These are phyloP conservation scores for Platismatia glauca DNA, from an alignment of 495 filamentous ascomycete genomes.

Conservation along the genomic window DNA sequence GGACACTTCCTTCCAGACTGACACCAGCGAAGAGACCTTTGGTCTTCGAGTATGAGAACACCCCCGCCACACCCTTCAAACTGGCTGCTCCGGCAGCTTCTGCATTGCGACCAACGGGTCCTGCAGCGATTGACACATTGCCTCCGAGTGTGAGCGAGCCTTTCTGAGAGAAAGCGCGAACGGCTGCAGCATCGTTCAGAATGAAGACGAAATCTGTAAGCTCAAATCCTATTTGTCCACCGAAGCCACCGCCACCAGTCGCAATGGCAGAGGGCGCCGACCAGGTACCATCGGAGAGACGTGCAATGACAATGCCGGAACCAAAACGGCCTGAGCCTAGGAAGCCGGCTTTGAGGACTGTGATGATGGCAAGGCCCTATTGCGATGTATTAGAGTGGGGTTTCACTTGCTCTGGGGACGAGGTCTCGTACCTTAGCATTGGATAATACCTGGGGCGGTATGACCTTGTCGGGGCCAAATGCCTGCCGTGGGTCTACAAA, in stretches of 20 bases:
- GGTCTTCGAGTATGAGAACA: conserved; percentile 95
- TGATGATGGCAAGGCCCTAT: conserved; percentile 88
- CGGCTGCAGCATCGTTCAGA: conserved; percentile 83
- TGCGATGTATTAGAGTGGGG: conserved; percentile 2
- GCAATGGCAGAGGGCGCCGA: conserved; percentile 89
- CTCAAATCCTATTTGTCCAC: conserved; percentile 95
- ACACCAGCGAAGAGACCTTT: conserved; percentile 96
- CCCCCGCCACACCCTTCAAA: conserved; percentile 76
- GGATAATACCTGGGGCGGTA: conserved; percentile 81
- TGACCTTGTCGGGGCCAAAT: conserved; percentile 95
- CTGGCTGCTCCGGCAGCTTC: conserved; percentile 94
- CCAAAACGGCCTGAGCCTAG: conserved; percentile 88
- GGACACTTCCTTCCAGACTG: conserved; percentile 79
- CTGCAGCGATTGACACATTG: conserved; percentile 92
- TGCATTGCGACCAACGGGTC: conserved; percentile 87
- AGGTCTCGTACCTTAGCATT: conserved; percentile 69
- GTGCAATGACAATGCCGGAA: conserved; percentile 86
- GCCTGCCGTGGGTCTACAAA: conserved; percentile 92
- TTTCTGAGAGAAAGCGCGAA: conserved; percentile 88
- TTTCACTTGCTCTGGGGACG: background rate
- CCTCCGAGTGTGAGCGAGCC: conserved; percentile 88
- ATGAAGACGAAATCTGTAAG: conserved; percentile 99
- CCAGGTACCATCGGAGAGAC: conserved; percentile 86
- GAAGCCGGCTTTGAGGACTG: conserved; percentile 93
- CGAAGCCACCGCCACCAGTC: conserved; percentile 85